These are phyloP conservation scores for Saitozyma sp. DNA, from an alignment of 768 basidiomycete genomes.

Conservation along the genomic window DNA sequence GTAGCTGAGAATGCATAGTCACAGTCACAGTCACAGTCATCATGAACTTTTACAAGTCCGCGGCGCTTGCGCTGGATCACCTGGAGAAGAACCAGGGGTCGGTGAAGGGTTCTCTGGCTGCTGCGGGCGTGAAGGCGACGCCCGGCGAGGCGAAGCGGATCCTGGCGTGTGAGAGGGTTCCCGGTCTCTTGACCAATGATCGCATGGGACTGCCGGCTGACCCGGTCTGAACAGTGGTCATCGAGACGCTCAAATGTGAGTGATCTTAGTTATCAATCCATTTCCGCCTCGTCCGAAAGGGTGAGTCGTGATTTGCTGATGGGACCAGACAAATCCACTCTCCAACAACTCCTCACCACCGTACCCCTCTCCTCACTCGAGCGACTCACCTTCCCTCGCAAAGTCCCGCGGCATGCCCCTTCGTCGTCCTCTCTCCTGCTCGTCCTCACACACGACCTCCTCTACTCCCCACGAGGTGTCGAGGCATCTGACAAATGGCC, in stretches of 20 bases:
- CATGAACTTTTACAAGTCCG: constrained; percentile 97
- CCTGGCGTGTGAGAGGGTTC: constrained; percentile 42
- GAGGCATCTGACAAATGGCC: constrained; percentile 83
- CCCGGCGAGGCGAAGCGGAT: constrained; percentile 47
- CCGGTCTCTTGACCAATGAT: constrained; percentile 13
- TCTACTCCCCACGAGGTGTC: constrained; percentile 72
- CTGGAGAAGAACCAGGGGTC: constrained; percentile 88
- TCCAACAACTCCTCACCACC: constrained; percentile 67
- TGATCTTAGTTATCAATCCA: background rate
- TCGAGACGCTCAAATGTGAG: constrained; percentile 93
- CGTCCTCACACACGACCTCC: constrained; percentile 85
- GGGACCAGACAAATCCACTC: constrained; percentile 71
- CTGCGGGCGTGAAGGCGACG: constrained; percentile 49
- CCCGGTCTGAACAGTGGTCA: constrained; percentile 60
- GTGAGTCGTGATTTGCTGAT: constrained; percentile 6
- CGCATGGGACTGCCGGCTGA: constrained; percentile 1
- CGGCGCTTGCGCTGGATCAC: constrained; percentile 76
- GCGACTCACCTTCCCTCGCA: constrained; percentile 65
- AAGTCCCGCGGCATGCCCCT: constrained; percentile 33
- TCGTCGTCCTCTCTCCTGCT: constrained; percentile 70
- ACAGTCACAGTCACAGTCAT: constrained; percentile 2
- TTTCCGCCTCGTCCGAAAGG: background rate
- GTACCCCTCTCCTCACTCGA: constrained; percentile 73
- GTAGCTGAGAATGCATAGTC: background rate
- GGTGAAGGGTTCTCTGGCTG: constrained; percentile 77